These are phyloP conservation scores for Stropharia rugosoannulata DNA, from an alignment of 768 basidiomycete genomes.

Conservation along the genomic window DNA sequence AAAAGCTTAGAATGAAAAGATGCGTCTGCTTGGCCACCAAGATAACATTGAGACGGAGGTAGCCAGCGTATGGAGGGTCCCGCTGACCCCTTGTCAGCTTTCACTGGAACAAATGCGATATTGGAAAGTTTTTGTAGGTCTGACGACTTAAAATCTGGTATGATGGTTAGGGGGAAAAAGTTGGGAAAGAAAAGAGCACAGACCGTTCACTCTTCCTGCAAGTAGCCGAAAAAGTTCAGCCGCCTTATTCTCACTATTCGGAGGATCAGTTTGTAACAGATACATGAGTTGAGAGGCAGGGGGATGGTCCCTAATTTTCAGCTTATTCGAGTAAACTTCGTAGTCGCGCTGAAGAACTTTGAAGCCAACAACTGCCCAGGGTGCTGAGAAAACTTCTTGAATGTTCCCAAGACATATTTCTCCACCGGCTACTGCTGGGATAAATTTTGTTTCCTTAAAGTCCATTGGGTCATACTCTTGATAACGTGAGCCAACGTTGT, in stretches of 20 bases:
- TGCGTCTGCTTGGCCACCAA: constrained; percentile 50
- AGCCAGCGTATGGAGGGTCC: constrained; percentile 42
- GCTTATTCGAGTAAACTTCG: constrained; percentile 55
- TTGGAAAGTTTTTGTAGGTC: constrained; percentile 60
- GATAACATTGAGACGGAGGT: constrained; percentile 68
- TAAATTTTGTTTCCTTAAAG: constrained; percentile 65
- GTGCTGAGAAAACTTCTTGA: constrained; percentile 67
- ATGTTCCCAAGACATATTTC: constrained; percentile 59
- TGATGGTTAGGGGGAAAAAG: constrained; percentile 1
- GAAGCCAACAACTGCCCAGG: constrained; percentile 80
- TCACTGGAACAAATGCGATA: constrained; percentile 67
- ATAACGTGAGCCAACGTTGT: constrained; percentile 66
- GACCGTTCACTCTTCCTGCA: constrained; percentile 48
- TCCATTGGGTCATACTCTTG: constrained; percentile 52
- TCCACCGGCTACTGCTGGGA: constrained; percentile 66
- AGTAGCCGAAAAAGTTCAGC: constrained; percentile 67
- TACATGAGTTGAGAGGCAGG: constrained; percentile 57
- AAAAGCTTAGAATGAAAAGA: constrained; percentile 81
- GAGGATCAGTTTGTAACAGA: constrained; percentile 59
- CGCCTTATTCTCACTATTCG: constrained; percentile 52
- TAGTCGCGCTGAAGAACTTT: constrained; percentile 56
- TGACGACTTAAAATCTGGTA: constrained; percentile 53
- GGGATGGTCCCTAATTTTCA: constrained; percentile 73
- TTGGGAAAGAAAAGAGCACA: not conserved
- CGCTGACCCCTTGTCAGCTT: constrained; percentile 25